Evolutionary conservation across 345 rosid genomes (phyloP).

Genomic region (Hirschfeldia incana): DNA sequence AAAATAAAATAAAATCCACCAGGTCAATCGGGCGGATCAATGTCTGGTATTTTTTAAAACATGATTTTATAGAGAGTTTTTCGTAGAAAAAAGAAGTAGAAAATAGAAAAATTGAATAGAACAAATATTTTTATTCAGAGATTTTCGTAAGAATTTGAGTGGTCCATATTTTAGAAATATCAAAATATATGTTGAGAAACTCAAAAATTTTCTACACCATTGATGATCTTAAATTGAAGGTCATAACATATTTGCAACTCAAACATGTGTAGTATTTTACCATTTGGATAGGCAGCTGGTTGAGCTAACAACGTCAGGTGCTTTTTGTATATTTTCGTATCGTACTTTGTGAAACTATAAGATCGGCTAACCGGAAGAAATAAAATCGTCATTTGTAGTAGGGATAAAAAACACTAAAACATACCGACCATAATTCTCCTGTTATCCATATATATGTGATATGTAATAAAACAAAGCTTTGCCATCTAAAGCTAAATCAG

Average conservation of each 20-base stretch:
- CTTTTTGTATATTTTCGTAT: not conserved
- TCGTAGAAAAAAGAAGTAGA: too few relatives aligned
- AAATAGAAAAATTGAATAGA: too few relatives aligned
- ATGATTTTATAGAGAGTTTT: too few relatives aligned
- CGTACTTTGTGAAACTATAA: not conserved
- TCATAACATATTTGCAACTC: not conserved
- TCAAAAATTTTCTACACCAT: too few relatives aligned
- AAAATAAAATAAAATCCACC: too few relatives aligned
- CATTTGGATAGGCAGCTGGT: not conserved
- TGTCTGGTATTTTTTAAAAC: too few relatives aligned
- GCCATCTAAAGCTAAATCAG: not conserved
- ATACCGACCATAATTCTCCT: not conserved
- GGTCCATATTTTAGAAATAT: too few relatives aligned
- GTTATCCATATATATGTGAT: not conserved
- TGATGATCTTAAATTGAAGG: too few relatives aligned
- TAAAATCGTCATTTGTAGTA: not conserved
- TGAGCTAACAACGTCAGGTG: not conserved
- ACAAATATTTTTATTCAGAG: too few relatives aligned
- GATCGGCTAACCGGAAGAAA: not conserved
- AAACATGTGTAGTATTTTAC: not conserved
- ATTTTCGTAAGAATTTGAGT: too few relatives aligned
- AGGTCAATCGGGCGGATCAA: too few relatives aligned
- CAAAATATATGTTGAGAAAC: too few relatives aligned
- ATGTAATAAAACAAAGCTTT: not conserved
- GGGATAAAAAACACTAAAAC: not conserved